Base-by-base conservation (phyloP, 2,329 filamentous ascomycete species). In the Talaromyces verruculosus region DNA sequence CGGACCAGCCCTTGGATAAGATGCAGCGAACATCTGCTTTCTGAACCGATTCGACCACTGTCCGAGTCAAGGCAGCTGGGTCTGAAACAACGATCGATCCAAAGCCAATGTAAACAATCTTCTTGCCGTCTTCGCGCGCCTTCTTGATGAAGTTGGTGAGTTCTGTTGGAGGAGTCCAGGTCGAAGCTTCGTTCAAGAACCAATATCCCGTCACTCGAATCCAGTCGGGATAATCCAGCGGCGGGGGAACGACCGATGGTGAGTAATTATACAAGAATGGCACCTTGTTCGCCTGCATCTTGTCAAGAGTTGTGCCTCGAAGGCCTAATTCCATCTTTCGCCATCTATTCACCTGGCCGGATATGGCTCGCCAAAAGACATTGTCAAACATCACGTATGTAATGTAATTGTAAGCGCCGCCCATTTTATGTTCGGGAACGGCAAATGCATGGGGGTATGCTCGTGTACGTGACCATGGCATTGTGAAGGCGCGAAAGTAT, bases 231-330 rank as follows among this genome's bases (percentile, higher is more conserved):
- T 93, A 99, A 79, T 99, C 95, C 1, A 97, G 83, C 17, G 95
- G 95, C 33, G 93, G 94, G 1, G 91, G 88, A n/a, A 99, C 95
- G 13, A 99, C 95, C 11, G 88, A 91, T 0, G 93, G 92, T 65
- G 92, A 96, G 77, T 97, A 98, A 79, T 97, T 98, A 83, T 99
- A 99, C 55, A 99, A 79, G 78, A 99, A 99, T 0, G 95, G 95
- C n/a, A 97, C 92, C 76, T 96, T 96, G 81, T 97, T 97, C 1
- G 91, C 89, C 79, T 97, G 93, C 87, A 99, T 88, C 80, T 93
- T 96, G 75, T 95, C 91, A 51, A 97, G 82, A 66, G 83, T 92
- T 1, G 95, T 99, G 69, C 88, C 89, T 61, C 89, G 91, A 33
- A 99, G 81, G 0, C 88, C 87, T 5, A 99, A 84, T 28, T 89